A percentile compares a stretch with the other conserved stretches of the same genome.
These are phyloP conservation scores for Acrodontium crateriforme DNA, from an alignment of 2,329 filamentous ascomycete species.

Conservation along the genomic window DNA sequence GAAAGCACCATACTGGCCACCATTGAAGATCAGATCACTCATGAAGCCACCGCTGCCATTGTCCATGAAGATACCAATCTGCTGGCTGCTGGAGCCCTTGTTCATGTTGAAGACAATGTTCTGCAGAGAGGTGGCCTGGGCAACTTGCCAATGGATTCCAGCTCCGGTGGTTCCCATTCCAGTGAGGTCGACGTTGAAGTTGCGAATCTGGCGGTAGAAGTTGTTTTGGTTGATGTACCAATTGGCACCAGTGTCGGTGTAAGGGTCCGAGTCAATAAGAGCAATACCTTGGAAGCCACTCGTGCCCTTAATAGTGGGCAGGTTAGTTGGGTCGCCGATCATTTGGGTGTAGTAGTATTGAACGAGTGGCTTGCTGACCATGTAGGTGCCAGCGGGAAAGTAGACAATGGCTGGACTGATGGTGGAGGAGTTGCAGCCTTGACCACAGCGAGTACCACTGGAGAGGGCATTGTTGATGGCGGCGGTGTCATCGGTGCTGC, in stretches of 20 bases:
- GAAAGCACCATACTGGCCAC: conserved; percentile 45
- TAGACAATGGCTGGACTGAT: conserved; percentile 40
- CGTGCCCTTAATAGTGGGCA: conserved; percentile 32
- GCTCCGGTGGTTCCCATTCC: conserved; percentile 21
- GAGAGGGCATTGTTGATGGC: conserved; percentile 35
- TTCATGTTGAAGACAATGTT: conserved; percentile 48
- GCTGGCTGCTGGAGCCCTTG: conserved; percentile 32
- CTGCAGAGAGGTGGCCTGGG: conserved; percentile 45
- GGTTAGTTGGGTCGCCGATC: conserved; percentile 42
- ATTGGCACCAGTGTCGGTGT: conserved; percentile 42
- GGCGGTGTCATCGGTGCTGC: conserved; percentile 45
- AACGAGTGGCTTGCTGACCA: conserved; percentile 40
- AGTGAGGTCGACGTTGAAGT: conserved; percentile 38
- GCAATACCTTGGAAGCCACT: conserved; percentile 64
- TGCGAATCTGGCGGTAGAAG: conserved; percentile 42
- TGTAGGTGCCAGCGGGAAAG: conserved; percentile 44
- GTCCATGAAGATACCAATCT: conserved; percentile 29
- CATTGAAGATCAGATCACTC: conserved; percentile 45
- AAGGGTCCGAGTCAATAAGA: conserved; percentile 79
- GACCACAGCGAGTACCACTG: conserved; percentile 35
- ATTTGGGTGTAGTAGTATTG: conserved; percentile 50
- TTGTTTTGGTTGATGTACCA: conserved; percentile 42
- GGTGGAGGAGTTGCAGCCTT: conserved; percentile 46
- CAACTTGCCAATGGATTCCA: conserved; percentile 41
- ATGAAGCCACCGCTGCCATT: conserved; percentile 33